These are phyloP conservation scores for Exidia glandulosa DNA, from an alignment of 768 basidiomycete species.

Conservation along the genomic window DNA sequence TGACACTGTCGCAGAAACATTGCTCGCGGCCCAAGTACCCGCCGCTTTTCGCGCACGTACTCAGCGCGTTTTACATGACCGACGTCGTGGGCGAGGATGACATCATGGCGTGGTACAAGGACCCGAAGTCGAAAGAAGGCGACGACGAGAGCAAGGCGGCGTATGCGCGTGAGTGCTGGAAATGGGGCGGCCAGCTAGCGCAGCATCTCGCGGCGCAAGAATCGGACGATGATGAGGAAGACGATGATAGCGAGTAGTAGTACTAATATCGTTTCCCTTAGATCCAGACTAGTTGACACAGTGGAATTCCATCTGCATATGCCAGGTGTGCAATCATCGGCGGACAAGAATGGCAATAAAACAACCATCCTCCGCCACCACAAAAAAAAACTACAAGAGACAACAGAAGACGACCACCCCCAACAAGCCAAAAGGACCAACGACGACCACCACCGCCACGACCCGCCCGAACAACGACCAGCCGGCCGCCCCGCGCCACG, in stretches of 20 bases:
- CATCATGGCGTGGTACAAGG: constrained; percentile 76
- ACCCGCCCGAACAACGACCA: constrained; percentile 51
- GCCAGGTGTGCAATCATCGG: too few relatives aligned
- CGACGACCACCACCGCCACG: constrained; percentile 49
- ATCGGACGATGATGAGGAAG: constrained; percentile 13
- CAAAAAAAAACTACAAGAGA: too few relatives aligned
- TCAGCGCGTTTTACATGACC: constrained; percentile 80
- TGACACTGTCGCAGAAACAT: constrained; percentile 36
- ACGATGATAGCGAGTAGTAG: constrained; percentile 9
- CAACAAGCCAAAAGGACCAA: constrained; percentile 35
- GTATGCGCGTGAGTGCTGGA: constrained; percentile 4
- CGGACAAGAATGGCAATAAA: too few relatives aligned
- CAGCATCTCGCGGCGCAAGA: constrained; percentile 13
- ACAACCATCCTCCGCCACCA: too few relatives aligned
- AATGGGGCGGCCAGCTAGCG: constrained; percentile 11
- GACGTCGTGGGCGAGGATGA: constrained; percentile 88
- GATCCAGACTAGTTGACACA: too few relatives aligned
- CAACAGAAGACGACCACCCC: too few relatives aligned
- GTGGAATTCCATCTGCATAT: too few relatives aligned
- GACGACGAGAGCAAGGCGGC: constrained; percentile 15
- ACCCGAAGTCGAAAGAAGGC: constrained; percentile 34
- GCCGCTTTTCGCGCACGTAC: constrained; percentile 71
- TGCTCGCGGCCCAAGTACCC: constrained; percentile 53
- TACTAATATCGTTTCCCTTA: too few relatives aligned
- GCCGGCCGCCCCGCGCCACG: constrained; percentile 50